These are phyloP conservation scores for Capronia coronata DNA, from an alignment of 2,329 filamentous ascomycete genomes.

Conservation along the genomic window DNA sequence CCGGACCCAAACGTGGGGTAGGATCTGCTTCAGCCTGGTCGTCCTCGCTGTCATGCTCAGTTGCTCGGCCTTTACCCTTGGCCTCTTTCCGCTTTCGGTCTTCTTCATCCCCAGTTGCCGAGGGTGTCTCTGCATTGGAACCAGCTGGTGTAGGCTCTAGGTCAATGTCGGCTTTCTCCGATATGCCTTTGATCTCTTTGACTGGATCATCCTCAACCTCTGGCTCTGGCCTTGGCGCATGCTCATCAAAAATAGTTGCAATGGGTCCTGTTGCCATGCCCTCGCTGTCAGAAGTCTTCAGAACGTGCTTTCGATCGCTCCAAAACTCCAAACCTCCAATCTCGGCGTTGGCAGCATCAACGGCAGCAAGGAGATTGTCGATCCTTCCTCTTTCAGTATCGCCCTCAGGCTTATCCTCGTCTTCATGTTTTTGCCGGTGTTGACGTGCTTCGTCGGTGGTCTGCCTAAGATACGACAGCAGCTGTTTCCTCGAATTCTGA, in stretches of 20 bases:
- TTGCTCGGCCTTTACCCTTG: conserved; percentile 17
- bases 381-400: conserved; percentile 47
- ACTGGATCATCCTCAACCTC: conserved; percentile 21
- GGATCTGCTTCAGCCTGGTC: conserved; percentile 19
- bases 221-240: conserved; percentile 14
- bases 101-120: conserved; percentile 6
- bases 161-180: conserved; percentile 43
- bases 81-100: conserved; percentile 11
- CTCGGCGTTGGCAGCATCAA: conserved; percentile 71
- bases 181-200: conserved; percentile 57
- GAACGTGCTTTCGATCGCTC: conserved; percentile 55
- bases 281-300: conserved; percentile 24
- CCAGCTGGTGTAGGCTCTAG: conserved; percentile 17
- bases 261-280: conserved; percentile 16
- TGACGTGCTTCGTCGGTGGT: conserved; percentile 52
- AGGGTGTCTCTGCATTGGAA: background rate
- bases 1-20: conserved; percentile 11
- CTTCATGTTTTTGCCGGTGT: conserved; percentile 44
- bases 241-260: conserved; percentile 21
- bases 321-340: conserved; percentile 78
- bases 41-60: conserved; percentile 17
- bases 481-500: conserved; percentile 72
- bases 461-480: conserved; percentile 65
- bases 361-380: conserved; percentile 65
- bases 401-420: conserved; percentile 38